Percentiles rank a stretch among this genome's conserved stretches.
Conservation (phyloP, 176 grass and related monocot genomes). For the Puya raimondii region DNA sequence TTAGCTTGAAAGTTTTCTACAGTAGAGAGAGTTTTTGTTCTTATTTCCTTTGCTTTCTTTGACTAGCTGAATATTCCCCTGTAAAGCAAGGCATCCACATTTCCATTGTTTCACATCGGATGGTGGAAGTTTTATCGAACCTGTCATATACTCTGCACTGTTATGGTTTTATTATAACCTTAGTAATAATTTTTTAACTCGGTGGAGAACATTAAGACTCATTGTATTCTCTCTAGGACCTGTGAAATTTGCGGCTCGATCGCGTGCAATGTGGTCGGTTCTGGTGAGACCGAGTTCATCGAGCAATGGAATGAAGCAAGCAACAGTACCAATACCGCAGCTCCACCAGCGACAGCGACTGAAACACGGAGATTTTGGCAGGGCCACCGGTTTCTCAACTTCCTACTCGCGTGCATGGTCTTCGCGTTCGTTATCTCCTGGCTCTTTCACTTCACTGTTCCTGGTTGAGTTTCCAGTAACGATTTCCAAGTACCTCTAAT, state of each 20-base stretch:
- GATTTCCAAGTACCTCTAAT: too few relatives aligned
- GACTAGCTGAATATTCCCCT: too few relatives aligned
- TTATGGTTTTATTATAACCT: too few relatives aligned
- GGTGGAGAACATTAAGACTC: background rate
- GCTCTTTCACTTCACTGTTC: constrained; percentile 97
- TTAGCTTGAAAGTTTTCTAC: too few relatives aligned
- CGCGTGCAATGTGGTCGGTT: constrained; percentile 67
- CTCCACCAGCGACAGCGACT: background rate
- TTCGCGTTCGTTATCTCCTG: constrained; percentile 93
- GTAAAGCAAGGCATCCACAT: too few relatives aligned
- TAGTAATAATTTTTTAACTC: too few relatives aligned
- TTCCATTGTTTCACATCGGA: too few relatives aligned
- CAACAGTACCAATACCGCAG: constrained; percentile 12
- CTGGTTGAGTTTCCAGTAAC: constrained; percentile 29
- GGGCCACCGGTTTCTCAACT: constrained; percentile 88
- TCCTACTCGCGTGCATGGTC: constrained; percentile 94
- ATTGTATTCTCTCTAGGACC: constrained; percentile 34
- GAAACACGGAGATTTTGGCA: constrained; percentile 72
- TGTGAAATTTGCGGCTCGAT: constrained; percentile 85
- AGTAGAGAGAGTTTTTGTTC: too few relatives aligned
- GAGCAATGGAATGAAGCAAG: constrained; percentile 77
- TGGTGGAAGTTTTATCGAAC: too few relatives aligned
- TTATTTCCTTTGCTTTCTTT: too few relatives aligned
- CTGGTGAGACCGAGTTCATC: constrained; percentile 55
- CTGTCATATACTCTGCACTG: too few relatives aligned